phyloP scores from a whole-genome alignment of 2,329 filamentous ascomycete species.

The Massarina eburnea region DNA sequence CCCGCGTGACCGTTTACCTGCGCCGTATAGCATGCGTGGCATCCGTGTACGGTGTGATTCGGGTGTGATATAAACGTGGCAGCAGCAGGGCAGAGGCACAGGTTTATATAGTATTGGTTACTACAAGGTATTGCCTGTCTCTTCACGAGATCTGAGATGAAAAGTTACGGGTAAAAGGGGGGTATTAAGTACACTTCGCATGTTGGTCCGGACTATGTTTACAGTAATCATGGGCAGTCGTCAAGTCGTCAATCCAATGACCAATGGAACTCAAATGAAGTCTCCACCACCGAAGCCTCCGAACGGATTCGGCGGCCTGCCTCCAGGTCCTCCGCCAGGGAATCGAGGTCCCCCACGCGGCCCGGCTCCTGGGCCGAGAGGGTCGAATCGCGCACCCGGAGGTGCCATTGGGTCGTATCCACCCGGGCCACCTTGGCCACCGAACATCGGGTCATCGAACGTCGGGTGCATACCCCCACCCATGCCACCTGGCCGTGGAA shows the following conservation, averaged over 20 bases:
- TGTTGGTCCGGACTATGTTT: neutral
- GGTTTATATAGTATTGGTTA: too few species aligned
- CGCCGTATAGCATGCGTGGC: neutral
- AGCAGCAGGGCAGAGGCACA: neutral
- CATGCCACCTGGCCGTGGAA: slow-evolving; percentile 60
- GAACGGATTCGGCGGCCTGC: slow-evolving; percentile 59
- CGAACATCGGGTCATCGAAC: slow-evolving; percentile 87
- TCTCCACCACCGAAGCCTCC: slow-evolving; percentile 63
- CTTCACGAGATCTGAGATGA: too few species aligned
- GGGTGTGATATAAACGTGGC: neutral
- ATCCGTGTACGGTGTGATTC: neutral
- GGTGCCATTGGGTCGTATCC: slow-evolving; percentile 73
- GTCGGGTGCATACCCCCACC: slow-evolving; percentile 92
- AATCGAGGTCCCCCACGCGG: slow-evolving; percentile 39
- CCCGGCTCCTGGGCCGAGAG: slow-evolving; percentile 60
- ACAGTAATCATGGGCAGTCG: neutral
- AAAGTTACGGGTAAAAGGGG: too few species aligned
- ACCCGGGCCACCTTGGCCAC: slow-evolving; percentile 54
- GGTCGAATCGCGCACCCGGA: slow-evolving; percentile 90
- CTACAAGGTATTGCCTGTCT: too few species aligned
- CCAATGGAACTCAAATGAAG: slow-evolving; percentile 49
- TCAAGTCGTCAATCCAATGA: slow-evolving; percentile 1
- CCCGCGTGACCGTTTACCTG: neutral
- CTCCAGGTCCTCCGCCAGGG: slow-evolving; percentile 47
- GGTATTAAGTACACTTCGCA: neutral